These are phyloP conservation scores for Collybia sordida DNA, from an alignment of 768 basidiomycete genomes.

Conservation along the genomic window DNA sequence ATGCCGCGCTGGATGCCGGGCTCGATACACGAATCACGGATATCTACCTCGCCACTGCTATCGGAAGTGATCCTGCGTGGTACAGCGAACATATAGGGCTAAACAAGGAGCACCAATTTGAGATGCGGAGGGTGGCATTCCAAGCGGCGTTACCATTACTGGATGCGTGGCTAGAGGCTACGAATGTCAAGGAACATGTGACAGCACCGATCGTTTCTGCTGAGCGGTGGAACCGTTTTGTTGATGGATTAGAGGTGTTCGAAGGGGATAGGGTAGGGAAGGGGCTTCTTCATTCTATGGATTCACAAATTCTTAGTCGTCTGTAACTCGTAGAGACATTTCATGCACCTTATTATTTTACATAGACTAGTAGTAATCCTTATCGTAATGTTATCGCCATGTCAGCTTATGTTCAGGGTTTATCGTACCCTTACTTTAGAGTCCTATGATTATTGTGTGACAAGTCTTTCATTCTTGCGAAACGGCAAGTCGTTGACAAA, in stretches of 20 bases:
- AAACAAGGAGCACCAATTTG: conserved; percentile 24
- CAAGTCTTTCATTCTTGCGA: too few relatives aligned
- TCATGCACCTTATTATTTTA: too few relatives aligned
- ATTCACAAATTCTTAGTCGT: too few relatives aligned
- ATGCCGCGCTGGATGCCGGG: conserved; percentile 29
- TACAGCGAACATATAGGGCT: conserved; percentile 23
- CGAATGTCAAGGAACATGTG: background rate
- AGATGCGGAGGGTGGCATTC: conserved; percentile 29
- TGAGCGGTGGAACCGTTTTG: background rate
- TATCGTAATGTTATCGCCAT: too few relatives aligned
- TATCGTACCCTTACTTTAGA: too few relatives aligned
- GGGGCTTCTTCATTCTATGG: too few relatives aligned
- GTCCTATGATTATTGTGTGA: too few relatives aligned
- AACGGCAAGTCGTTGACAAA: conserved; percentile 34
- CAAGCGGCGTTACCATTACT: background rate
- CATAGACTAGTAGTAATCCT: too few relatives aligned
- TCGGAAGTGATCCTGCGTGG: conserved; percentile 39
- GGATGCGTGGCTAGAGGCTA: background rate
- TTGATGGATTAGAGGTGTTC: background rate
- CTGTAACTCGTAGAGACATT: too few relatives aligned
- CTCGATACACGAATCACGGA: conserved; percentile 30
- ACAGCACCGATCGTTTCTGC: background rate
- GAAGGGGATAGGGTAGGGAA: too few relatives aligned
- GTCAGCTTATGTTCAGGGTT: too few relatives aligned
- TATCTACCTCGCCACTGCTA: conserved; percentile 35